Evolutionary conservation across 2,329 filamentous ascomycete genomes (phyloP).

Genomic region (Fusarium burgessii): DNA sequence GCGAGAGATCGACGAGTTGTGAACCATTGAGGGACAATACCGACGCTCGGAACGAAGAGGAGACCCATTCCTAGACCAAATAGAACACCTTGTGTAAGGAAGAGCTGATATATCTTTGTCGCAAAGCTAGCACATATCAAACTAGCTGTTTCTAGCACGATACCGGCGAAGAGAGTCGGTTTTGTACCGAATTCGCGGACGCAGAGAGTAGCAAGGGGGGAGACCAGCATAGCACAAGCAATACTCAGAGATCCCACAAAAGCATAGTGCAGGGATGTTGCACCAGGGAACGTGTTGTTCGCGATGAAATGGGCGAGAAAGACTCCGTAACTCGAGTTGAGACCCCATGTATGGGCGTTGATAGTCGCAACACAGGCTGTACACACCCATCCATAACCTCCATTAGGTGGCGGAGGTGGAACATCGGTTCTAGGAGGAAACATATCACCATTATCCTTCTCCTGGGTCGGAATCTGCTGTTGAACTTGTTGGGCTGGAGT

Average conservation of each 20-base stretch:
- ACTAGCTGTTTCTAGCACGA: conserved; percentile 71
- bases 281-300: conserved; percentile 70
- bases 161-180: conserved; percentile 72
- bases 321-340: conserved; percentile 67
- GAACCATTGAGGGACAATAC: conserved; percentile 81
- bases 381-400: conserved; percentile 67
- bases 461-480: conserved; percentile 5
- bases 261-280: conserved; percentile 75
- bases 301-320: conserved; percentile 69
- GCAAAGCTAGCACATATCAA: conserved; percentile 80
- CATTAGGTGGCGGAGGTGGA: conserved; percentile 62
- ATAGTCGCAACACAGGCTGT: conserved; percentile 59
- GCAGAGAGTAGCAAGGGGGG: conserved; percentile 73
- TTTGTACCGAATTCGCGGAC: conserved; percentile 73
- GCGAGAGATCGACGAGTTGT: conserved; percentile 74
- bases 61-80: conserved; percentile 86
- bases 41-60: conserved; percentile 76
- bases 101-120: conserved; percentile 77
- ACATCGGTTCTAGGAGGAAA: conserved; percentile 25
- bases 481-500: conserved; percentile 26
- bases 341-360: conserved; percentile 80
- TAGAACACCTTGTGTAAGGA: conserved; percentile 78
- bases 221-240: conserved; percentile 69
- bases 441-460: conserved; percentile 23
- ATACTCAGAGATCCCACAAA: conserved; percentile 71